phyloP scores from a whole-genome alignment of 2,329 filamentous ascomycete genomes.

The Aspergillus ibericus region DNA sequence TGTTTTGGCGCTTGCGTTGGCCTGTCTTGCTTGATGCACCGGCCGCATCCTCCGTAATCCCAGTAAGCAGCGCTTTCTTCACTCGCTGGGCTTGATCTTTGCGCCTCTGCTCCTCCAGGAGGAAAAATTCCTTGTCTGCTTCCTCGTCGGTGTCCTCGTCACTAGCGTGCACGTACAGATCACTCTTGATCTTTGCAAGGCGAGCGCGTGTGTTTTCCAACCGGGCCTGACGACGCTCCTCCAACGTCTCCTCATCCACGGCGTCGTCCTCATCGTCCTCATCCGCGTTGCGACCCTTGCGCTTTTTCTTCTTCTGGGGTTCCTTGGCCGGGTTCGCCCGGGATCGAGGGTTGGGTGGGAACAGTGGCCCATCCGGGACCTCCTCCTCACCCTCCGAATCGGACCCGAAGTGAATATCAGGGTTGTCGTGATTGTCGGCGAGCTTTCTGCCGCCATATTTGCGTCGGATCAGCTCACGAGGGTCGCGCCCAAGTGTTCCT shows the following conservation, averaged over 20 bases:
- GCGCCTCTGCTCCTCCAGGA: constrained; percentile 67
- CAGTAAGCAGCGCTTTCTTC: constrained; percentile 49
- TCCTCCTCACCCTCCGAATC: constrained; percentile 64
- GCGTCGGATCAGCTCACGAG: constrained; percentile 76
- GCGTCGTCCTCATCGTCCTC: constrained; percentile 54
- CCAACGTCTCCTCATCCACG: constrained; percentile 60
- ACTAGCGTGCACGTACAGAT: constrained; percentile 74
- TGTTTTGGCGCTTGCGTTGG: constrained; percentile 32
- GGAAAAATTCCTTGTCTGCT: constrained; percentile 73
- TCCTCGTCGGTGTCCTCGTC: constrained; percentile 89
- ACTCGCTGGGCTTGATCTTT: constrained; percentile 55
- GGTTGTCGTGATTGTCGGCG: constrained; percentile 32
- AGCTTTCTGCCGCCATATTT: constrained; percentile 49
- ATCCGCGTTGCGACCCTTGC: constrained; percentile 52
- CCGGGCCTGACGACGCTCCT: constrained; percentile 61
- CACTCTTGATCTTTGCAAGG: constrained; percentile 77
- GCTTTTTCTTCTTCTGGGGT: constrained; percentile 60
- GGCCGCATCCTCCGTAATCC: constrained; percentile 29
- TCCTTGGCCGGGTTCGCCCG: constrained; percentile 51
- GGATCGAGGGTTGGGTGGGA: constrained; percentile 57
- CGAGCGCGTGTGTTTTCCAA: constrained; percentile 74
- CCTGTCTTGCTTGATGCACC: constrained; percentile 28
- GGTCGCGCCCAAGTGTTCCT: constrained; percentile 72
- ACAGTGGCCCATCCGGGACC: constrained; percentile 61
- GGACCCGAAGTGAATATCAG: constrained; percentile 66